Percentiles rank a stretch among this genome's conserved stretches.
Conservation (phyloP, 352 stramenopile species). For the Globisporangium nodosum region DNA sequence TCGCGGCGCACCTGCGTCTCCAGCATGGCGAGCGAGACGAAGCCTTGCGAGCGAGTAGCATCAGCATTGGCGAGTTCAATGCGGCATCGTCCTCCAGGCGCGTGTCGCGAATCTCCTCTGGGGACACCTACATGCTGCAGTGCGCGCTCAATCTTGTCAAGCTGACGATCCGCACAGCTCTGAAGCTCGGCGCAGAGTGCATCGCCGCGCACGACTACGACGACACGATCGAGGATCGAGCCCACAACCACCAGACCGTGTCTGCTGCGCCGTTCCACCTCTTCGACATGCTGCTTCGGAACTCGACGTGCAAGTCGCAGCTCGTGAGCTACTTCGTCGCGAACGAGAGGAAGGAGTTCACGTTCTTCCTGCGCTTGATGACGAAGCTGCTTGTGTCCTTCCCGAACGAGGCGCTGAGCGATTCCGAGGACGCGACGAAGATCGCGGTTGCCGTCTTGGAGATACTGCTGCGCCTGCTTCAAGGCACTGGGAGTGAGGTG, state of each 20-base stretch:
- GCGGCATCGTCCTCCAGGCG: not conserved
- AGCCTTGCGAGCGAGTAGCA: constrained; percentile 3
- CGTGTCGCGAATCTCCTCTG: not conserved
- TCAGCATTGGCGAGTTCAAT: not conserved
- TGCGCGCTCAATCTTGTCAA: constrained; percentile 57
- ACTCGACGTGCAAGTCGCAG: constrained; percentile 44
- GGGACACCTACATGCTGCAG: constrained; percentile 52
- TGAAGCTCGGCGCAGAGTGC: constrained; percentile 65
- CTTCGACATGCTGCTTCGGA: constrained; percentile 36
- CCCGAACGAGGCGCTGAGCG: constrained; percentile 26
- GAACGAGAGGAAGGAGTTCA: constrained; percentile 57
- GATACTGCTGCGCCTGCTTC: constrained; percentile 44
- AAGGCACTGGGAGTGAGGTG: constrained; percentile 28
- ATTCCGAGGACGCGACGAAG: constrained; percentile 16
- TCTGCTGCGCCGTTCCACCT: constrained; percentile 45
- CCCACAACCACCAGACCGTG: constrained; percentile 20
- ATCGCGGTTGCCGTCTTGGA: constrained; percentile 32
- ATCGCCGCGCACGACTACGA: constrained; percentile 31
- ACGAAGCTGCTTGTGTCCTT: constrained; percentile 53
- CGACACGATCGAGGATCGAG: constrained; percentile 16
- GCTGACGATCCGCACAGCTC: constrained; percentile 44
- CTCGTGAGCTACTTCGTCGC: constrained; percentile 49
- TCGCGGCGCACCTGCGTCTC: constrained; percentile 18
- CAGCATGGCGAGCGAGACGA: not conserved
- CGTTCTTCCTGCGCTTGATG: constrained; percentile 67